Percentiles rank a stretch among this genome's conserved stretches.
Conservation (phyloP, 345 rosid genomes). For the Eucalyptus albens region DNA sequence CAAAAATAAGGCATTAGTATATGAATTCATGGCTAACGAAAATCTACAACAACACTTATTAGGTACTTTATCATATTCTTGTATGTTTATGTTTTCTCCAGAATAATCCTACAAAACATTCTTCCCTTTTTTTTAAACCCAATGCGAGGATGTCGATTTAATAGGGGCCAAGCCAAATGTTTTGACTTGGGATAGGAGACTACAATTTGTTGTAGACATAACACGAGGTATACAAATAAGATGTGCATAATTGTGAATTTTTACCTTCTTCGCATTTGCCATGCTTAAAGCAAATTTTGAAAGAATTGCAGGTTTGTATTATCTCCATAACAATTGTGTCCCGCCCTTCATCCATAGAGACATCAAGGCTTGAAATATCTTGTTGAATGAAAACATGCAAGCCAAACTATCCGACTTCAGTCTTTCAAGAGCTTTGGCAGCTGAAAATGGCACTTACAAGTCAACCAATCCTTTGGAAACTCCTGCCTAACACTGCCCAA, state of each 20-base stretch:
- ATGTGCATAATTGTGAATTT: no score
- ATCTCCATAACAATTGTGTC: no score
- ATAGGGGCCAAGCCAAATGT: no score
- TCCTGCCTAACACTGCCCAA: conserved; percentile 17
- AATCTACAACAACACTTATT: background rate
- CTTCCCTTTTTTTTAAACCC: accelerated
- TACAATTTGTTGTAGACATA: accelerated
- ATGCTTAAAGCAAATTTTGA: no score
- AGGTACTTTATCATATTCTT: background rate
- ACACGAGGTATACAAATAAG: no score
- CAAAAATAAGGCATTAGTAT: no score
- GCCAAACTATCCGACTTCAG: conserved; percentile 28
- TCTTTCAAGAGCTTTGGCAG: no score
- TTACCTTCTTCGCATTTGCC: accelerated
- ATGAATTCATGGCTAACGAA: background rate
- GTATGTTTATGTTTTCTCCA: background rate
- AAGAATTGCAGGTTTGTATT: no score
- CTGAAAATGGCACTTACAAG: no score
- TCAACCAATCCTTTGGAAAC: background rate
- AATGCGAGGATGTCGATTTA: no score
- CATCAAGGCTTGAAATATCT: conserved; percentile 28
- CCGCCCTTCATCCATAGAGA: no score
- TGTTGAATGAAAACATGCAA: conserved; percentile 18
- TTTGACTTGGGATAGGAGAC: no score
- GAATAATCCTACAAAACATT: background rate